These are phyloP conservation scores for Peterozyma xylosa DNA, from an alignment of 805 yeast species.

Conservation along the genomic window DNA sequence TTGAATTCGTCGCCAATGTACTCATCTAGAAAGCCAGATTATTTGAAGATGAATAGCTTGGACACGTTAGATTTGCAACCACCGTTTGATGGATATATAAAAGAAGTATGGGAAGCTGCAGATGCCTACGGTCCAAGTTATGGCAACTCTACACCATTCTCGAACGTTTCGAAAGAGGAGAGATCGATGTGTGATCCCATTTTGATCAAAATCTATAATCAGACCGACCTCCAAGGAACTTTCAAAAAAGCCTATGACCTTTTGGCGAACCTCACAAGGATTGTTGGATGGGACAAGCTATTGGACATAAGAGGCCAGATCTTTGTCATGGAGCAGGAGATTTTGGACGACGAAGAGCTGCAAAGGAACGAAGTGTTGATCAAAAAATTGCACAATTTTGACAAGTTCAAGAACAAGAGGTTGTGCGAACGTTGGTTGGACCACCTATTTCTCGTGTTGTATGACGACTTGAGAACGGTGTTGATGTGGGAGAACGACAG, in stretches of 20 bases:
- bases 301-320: conserved; percentile 58
- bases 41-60: conserved; percentile 33
- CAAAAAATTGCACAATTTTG: not conserved
- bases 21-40: conserved; percentile 36
- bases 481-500: conserved; percentile 18
- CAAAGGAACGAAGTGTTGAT: not conserved
- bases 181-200: conserved; percentile 38
- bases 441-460: conserved; percentile 59
- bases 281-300: conserved; percentile 78
- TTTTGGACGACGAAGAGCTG: conserved; percentile 15
- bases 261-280: conserved; percentile 57
- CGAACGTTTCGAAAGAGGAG: conserved; percentile 23
- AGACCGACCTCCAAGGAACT: conserved; percentile 43
- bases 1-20: conserved; percentile 74
- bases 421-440: conserved; percentile 78
- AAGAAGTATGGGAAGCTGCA: conserved; percentile 37
- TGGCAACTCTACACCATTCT: conserved; percentile 24
- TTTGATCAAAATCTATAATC: conserved; percentile 40
- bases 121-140: conserved; percentile 23
- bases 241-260: conserved; percentile 59
- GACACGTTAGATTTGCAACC: conserved; percentile 38
- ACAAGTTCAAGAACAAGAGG: conserved; percentile 33
- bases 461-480: conserved; percentile 44
- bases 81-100: conserved; percentile 47
- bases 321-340: conserved; percentile 78